phyloP scores from a whole-genome alignment of 768 basidiomycete species.

The Tricholoma sp. region DNA sequence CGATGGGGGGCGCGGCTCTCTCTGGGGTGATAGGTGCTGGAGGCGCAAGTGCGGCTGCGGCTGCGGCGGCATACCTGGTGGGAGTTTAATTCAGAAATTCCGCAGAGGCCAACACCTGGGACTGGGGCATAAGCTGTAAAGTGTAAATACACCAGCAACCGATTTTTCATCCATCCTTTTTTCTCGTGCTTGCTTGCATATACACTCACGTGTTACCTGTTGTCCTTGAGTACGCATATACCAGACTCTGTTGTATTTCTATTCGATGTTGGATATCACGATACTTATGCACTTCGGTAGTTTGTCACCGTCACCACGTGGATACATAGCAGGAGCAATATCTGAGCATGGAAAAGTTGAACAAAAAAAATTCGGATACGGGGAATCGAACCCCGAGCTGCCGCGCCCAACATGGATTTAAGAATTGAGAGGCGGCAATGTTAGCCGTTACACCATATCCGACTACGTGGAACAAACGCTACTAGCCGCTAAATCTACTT shows the following conservation, averaged over 20 bases:
- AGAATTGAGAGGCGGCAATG: conserved; percentile 65
- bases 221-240: too few relatives aligned
- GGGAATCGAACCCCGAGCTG: conserved; percentile 55
- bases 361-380: conserved; percentile 39
- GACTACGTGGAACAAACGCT: background rate
- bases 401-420: conserved; percentile 30
- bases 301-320: too few relatives aligned
- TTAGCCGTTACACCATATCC: conserved; percentile 61
- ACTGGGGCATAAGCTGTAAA: too few relatives aligned
- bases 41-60: background rate
- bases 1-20: background rate
- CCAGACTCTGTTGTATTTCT: too few relatives aligned
- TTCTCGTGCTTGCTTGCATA: too few relatives aligned
- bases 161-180: too few relatives aligned
- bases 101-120: background rate
- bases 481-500: background rate
- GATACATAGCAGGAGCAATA: too few relatives aligned
- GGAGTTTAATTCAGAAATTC: background rate
- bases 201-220: too few relatives aligned
- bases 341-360: background rate
- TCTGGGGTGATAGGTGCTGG: background rate
- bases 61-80: background rate
- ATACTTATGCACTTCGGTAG: too few relatives aligned
- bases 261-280: too few relatives aligned
- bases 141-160: too few relatives aligned